Conservation (phyloP, 306 rosid species). For the Geum urbanum region DNA sequence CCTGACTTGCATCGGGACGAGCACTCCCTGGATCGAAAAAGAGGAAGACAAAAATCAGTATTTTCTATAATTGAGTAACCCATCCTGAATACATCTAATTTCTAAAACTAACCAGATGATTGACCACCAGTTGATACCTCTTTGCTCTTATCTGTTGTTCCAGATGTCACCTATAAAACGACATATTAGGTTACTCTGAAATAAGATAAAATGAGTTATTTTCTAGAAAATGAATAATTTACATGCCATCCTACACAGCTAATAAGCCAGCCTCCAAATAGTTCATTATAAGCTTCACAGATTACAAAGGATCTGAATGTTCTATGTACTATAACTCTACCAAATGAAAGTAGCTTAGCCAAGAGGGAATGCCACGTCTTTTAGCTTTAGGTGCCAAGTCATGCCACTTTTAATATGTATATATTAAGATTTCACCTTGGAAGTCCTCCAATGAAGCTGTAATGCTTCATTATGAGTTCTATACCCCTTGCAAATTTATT, state of each 20-base stretch:
- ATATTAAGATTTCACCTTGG: too few relatives aligned
- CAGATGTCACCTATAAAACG: slow-evolving; percentile 50
- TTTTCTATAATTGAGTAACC: not conserved
- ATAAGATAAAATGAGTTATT: too few relatives aligned
- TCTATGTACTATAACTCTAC: not conserved
- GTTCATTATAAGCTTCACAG: not conserved
- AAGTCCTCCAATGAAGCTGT: not conserved
- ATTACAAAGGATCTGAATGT: not conserved
- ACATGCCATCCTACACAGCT: not conserved
- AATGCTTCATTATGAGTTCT: not conserved
- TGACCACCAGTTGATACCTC: slow-evolving; percentile 48
- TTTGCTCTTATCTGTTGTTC: slow-evolving; percentile 35
- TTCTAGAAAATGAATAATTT: not conserved
- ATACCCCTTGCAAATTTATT: not conserved
- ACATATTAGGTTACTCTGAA: slow-evolving; percentile 3
- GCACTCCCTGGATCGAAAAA: slow-evolving; percentile 48
- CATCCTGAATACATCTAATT: not conserved
- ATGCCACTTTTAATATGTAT: not conserved
- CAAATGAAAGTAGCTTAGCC: not conserved
- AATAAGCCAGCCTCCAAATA: not conserved
- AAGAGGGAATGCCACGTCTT: not conserved
- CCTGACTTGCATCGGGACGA: slow-evolving; percentile 48
- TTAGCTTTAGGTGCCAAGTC: not conserved
- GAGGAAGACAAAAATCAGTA: slow-evolving; percentile 1
- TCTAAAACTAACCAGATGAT: slow-evolving; percentile 56